phyloP scores from a whole-genome alignment of 169 alveolate species.

The Amoebophrya sp. region DNA sequence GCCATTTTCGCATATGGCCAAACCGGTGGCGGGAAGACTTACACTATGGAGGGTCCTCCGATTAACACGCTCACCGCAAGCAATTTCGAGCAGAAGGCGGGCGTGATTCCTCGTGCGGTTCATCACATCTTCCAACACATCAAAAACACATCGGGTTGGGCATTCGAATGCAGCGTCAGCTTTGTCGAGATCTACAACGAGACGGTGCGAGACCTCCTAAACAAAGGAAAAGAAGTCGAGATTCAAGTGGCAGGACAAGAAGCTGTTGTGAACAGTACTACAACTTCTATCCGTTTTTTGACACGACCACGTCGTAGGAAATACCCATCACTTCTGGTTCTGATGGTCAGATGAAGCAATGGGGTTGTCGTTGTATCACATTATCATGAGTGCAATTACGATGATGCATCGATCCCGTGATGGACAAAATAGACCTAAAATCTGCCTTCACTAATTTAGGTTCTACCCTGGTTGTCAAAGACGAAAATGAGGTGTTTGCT shows the following conservation, averaged over 20 bases:
- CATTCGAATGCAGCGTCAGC: neutral
- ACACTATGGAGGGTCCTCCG: slow-evolving; percentile 25
- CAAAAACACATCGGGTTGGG: neutral
- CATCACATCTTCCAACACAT: neutral
- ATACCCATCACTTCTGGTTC: too few relatives aligned
- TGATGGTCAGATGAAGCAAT: too few relatives aligned
- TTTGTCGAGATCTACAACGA: neutral
- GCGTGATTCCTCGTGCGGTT: neutral
- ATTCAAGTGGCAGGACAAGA: neutral
- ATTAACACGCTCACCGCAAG: neutral
- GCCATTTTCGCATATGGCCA: slow-evolving; percentile 19
- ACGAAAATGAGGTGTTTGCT: neutral
- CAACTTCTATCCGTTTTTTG: too few relatives aligned
- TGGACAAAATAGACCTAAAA: too few relatives aligned
- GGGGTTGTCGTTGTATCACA: too few relatives aligned
- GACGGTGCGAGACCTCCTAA: neutral
- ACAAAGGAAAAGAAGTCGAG: neutral
- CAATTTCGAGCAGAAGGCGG: neutral
- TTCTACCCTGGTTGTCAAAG: too few relatives aligned
- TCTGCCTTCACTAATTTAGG: too few relatives aligned
- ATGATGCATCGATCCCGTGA: too few relatives aligned
- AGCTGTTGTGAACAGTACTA: neutral
- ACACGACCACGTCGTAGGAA: too few relatives aligned
- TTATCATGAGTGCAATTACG: too few relatives aligned
- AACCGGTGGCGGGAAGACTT: slow-evolving; percentile 12